Conservation (phyloP, 371 early-diverging fungal genomes). For the Coemansia sp. region DNA sequence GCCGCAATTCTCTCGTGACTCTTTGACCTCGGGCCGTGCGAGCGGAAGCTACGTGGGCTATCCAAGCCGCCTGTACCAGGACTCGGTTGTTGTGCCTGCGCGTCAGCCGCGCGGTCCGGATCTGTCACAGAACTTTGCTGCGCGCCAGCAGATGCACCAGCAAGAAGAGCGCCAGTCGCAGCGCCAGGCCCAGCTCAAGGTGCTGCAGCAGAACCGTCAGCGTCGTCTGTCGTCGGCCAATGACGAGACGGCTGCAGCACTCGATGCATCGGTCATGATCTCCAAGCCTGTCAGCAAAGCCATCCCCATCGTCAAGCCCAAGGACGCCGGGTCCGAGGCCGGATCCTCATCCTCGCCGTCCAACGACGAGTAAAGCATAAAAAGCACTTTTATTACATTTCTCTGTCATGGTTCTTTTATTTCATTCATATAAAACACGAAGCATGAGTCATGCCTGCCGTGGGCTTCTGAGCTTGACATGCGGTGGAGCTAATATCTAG, state of each 20-base stretch:
- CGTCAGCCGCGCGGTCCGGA: slow-evolving; percentile 53
- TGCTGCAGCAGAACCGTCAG: slow-evolving; percentile 53
- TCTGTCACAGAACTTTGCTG: slow-evolving; percentile 50
- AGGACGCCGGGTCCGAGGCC: slow-evolving; percentile 9
- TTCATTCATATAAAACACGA: too few species aligned
- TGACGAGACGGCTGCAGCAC: slow-evolving; percentile 16
- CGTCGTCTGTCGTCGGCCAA: slow-evolving; percentile 48
- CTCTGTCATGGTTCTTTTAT: not conserved
- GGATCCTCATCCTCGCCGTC: slow-evolving; percentile 12
- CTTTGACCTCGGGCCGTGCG: slow-evolving; percentile 26
- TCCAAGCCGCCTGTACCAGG: slow-evolving; percentile 44
- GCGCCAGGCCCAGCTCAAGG: slow-evolving; percentile 52
- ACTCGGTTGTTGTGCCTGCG: slow-evolving; percentile 46
- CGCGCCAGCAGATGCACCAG: slow-evolving; percentile 44
- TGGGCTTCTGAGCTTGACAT: too few species aligned
- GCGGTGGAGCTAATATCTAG: too few species aligned
- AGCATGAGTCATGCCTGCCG: too few species aligned
- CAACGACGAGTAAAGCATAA: not conserved
- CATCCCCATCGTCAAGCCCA: slow-evolving; percentile 51
- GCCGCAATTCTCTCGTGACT: slow-evolving; percentile 31
- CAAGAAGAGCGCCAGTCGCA: slow-evolving; percentile 51
- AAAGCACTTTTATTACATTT: not conserved
- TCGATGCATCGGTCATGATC: slow-evolving; percentile 37
- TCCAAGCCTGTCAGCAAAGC: slow-evolving; percentile 49
- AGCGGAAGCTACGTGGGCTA: slow-evolving; percentile 49